phyloP scores from a whole-genome alignment of 2,329 filamentous ascomycete species.

The Curvularia hawaiiensis region DNA sequence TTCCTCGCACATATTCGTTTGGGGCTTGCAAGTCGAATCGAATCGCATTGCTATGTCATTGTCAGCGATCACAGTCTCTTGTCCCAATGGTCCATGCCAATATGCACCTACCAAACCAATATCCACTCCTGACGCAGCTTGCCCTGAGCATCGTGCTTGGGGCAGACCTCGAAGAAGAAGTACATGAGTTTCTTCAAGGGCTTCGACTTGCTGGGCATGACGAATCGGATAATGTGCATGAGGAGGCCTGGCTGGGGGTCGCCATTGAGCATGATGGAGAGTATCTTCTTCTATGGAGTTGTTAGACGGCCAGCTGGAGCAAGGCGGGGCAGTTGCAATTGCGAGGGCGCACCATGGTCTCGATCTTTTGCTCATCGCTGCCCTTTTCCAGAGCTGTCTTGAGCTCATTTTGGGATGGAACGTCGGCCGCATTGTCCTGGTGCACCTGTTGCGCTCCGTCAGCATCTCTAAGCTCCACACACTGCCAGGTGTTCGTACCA shows the following conservation, averaged over 20 bases:
- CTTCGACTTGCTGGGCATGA: conserved; percentile 99
- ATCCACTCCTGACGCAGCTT: conserved; percentile 99
- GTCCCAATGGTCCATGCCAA: neutral
- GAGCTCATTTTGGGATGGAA: conserved; percentile 87
- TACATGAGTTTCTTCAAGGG: conserved; percentile 96
- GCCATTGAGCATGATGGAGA: conserved; percentile 97
- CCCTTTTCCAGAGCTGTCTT: conserved; percentile 93
- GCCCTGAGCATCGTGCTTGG: conserved; percentile 87
- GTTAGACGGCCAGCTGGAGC: conserved; percentile 58
- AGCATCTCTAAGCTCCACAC: conserved; percentile 33
- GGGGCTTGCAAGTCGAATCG: conserved; percentile 96
- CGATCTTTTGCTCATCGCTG: conserved; percentile 88
- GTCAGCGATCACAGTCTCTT: conserved; percentile 27
- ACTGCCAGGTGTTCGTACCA: conserved; percentile 58
- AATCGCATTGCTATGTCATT: conserved; percentile 80
- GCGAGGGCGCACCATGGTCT: conserved; percentile 61
- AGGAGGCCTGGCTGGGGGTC: conserved; percentile 93
- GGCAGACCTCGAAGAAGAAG: conserved; percentile 99
- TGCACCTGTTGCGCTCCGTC: conserved; percentile 62
- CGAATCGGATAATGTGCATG: conserved; percentile 99
- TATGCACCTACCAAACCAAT: conserved; percentile 79
- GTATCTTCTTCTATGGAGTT: conserved; percentile 71
- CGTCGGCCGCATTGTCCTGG: conserved; percentile 94
- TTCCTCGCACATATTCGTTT: conserved; percentile 97
- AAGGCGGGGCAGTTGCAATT: conserved; percentile 32